Evolutionary conservation across 257 asterid species (phyloP).

Genomic region (Fraxinus cuspidata): DNA sequence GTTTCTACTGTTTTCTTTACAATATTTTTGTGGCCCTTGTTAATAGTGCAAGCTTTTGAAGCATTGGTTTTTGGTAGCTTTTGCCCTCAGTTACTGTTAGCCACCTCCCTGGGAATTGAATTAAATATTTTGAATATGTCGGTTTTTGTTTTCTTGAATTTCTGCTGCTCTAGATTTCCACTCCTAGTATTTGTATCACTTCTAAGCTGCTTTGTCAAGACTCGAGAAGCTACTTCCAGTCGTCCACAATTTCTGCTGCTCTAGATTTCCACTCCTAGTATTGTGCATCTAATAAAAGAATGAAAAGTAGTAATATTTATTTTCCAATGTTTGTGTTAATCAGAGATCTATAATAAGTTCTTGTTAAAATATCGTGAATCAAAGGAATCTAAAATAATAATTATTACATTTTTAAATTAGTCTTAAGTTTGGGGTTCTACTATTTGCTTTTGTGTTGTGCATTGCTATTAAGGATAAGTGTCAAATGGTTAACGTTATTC

Average conservation of each 20-base stretch:
- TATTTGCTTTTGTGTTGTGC: not conserved
- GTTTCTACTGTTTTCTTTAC: not conserved
- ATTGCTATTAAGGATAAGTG: not conserved
- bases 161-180: conserved; percentile 6
- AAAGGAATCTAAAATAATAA: not conserved
- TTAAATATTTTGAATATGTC: not conserved
- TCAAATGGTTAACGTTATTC: not conserved
- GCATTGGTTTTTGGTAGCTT: not conserved
- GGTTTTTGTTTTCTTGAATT: not conserved
- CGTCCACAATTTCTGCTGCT: no score
- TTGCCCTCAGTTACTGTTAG: not conserved
- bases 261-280: no score
- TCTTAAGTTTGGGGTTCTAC: not conserved
- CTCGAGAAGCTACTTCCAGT: not conserved
- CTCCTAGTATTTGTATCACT: not conserved
- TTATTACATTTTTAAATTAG: not conserved
- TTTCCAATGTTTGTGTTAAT: not conserved
- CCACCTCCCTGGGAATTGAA: not conserved
- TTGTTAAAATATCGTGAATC: not conserved
- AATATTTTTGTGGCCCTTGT: not conserved
- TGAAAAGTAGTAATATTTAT: not conserved
- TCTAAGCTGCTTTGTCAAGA: not conserved
- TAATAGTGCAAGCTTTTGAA: not conserved
- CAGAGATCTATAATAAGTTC: not conserved
- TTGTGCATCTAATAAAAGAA: not conserved